Conservation (phyloP, 371 early-diverging fungal genomes). For the Mortierella polycephala region DNA sequence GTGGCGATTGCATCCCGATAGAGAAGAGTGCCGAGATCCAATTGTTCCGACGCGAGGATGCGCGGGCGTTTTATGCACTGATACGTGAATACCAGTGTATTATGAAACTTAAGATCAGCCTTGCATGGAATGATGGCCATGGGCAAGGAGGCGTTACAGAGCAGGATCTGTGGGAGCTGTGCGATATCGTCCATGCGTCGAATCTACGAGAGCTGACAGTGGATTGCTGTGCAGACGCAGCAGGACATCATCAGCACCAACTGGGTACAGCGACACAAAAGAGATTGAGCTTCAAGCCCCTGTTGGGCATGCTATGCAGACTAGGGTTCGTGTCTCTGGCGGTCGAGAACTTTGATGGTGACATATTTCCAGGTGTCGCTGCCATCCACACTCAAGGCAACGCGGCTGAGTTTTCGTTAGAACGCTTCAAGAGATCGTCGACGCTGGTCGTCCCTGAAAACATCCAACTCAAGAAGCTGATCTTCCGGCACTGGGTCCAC, state of each 20-base stretch:
- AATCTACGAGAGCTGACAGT: constrained; percentile 22
- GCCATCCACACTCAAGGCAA: constrained; percentile 1
- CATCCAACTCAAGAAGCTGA: constrained; percentile 13
- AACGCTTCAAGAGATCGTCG: constrained; percentile 6
- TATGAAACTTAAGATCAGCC: constrained; percentile 17
- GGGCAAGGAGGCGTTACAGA: constrained; percentile 13
- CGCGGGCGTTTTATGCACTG: constrained; percentile 19
- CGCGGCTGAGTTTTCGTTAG: constrained; percentile 8
- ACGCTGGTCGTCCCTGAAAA: constrained; percentile 9
- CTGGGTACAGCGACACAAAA: neutral
- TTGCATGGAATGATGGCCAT: constrained; percentile 13
- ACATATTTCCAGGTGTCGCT: constrained; percentile 14
- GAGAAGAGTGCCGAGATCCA: constrained; percentile 24
- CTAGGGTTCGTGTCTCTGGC: constrained; percentile 14
- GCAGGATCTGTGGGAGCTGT: constrained; percentile 34
- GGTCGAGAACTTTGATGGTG: constrained; percentile 28
- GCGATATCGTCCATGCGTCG: constrained; percentile 15
- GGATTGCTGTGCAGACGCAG: constrained; percentile 6
- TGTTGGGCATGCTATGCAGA: constrained; percentile 30
- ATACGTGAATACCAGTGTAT: constrained; percentile 15
- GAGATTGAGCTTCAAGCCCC: constrained; percentile 13
- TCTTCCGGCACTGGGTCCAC: constrained; percentile 17
- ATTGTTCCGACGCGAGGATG: constrained; percentile 14
- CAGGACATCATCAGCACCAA: neutral
- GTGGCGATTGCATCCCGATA: constrained; percentile 22